Conservation (phyloP, 805 yeast genomes). For the Phaffomyces opuntiae region DNA sequence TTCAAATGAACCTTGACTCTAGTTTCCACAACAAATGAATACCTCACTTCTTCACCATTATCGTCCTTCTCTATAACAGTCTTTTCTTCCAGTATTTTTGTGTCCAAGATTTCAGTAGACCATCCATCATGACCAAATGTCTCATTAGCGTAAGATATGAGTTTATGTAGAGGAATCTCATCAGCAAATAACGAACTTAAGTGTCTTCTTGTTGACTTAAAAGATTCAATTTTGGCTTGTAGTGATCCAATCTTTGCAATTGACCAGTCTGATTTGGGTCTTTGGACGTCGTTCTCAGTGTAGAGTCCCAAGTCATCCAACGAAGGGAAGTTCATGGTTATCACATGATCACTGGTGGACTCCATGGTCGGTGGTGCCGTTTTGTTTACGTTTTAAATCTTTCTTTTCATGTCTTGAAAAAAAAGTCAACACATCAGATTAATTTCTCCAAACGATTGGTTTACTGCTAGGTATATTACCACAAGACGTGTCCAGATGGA, state of each 20-base stretch:
- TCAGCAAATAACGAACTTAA: conserved; percentile 1
- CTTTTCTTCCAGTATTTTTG: conserved; percentile 15
- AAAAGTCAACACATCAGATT: neutral
- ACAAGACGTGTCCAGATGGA: conserved; percentile 25
- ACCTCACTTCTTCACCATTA: conserved; percentile 8
- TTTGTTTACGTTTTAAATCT: neutral
- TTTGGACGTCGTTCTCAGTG: neutral
- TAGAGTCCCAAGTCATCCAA: conserved; percentile 3
- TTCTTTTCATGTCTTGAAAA: neutral
- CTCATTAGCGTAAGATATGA: conserved; percentile 40
- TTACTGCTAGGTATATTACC: neutral
- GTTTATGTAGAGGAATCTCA: conserved; percentile 25
- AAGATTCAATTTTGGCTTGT: conserved; percentile 38
- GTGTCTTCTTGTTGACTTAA: conserved; percentile 4
- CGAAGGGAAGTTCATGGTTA: conserved; percentile 1
- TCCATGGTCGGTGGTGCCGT: neutral
- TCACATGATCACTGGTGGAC: neutral
- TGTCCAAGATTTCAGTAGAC: conserved; percentile 36
- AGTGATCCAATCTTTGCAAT: conserved; percentile 39
- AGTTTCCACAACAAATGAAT: conserved; percentile 29
- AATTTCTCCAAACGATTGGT: no score
- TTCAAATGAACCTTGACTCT: conserved; percentile 60
- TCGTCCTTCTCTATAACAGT: conserved; percentile 2
- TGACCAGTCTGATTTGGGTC: conserved; percentile 41
- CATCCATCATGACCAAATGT: conserved; percentile 54